A percentile compares a stretch with the other conserved stretches of the same genome.
Conservation (phyloP, 176 grass and related monocot genomes). For the Canna indica region DNA sequence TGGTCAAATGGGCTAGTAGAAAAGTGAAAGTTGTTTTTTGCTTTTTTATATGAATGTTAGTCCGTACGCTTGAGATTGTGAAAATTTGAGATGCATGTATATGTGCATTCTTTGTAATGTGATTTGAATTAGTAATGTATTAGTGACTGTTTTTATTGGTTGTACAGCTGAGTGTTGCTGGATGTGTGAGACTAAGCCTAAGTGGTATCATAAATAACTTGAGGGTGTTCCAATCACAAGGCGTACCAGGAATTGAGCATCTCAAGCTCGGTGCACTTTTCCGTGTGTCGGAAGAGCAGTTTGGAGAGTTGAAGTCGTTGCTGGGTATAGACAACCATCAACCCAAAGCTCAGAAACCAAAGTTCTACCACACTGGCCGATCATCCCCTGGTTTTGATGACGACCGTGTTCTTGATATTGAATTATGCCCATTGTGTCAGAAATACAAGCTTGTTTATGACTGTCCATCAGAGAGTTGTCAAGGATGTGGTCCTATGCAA, state of each 20-base stretch:
- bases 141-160: neutral
- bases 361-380: constrained; percentile 35
- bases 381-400: constrained; percentile 44
- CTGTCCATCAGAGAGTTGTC: constrained; percentile 57
- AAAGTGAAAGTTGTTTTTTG: too few species aligned
- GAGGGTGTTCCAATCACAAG: constrained; percentile 46
- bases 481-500: constrained; percentile 14
- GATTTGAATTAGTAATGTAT: neutral
- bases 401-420: constrained; percentile 63
- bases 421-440: constrained; percentile 56
- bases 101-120: too few species aligned
- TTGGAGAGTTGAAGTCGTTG: constrained; percentile 47
- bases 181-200: constrained; percentile 39
- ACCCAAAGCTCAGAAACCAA: constrained; percentile 24
- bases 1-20: too few species aligned
- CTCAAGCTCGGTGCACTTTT: constrained; percentile 55
- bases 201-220: constrained; percentile 57
- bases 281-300: constrained; percentile 40
- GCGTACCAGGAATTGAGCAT: constrained; percentile 40
- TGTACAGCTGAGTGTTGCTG: constrained; percentile 53
- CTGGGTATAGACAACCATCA: constrained; percentile 45
- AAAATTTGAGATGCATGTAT: too few species aligned
- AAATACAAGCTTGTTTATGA: constrained; percentile 74
- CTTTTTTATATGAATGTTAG: too few species aligned
- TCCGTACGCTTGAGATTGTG: too few species aligned